Conservation (phyloP, 768 basidiomycete species). For the Lentinula raphanica region DNA sequence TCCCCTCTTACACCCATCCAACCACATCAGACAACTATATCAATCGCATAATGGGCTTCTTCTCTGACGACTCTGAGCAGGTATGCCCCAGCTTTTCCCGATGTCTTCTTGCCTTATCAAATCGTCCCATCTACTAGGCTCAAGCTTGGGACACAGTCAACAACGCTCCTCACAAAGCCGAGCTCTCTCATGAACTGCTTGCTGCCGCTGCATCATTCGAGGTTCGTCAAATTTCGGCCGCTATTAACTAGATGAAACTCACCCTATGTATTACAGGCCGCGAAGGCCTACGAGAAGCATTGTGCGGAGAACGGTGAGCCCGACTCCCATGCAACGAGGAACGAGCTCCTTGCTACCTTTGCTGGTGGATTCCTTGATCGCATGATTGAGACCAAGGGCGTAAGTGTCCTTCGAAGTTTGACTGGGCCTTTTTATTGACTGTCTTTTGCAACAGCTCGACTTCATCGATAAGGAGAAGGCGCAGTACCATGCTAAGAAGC, state of each 20-base stretch:
- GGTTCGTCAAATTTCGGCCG: conserved; percentile 19
- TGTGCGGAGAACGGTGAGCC: conserved; percentile 36
- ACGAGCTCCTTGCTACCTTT: conserved; percentile 43
- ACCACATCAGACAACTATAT: not conserved
- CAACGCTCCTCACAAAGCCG: conserved; percentile 40
- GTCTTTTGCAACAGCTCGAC: conserved; percentile 34
- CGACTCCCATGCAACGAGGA: conserved; percentile 38
- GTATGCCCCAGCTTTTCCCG: not conserved
- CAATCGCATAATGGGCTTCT: conserved; percentile 14
- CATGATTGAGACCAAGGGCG: conserved; percentile 47
- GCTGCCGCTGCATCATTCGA: conserved; percentile 51
- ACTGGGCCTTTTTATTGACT: not conserved
- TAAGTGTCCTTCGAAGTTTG: conserved; percentile 16
- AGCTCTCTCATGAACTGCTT: conserved; percentile 49
- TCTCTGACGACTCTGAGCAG: conserved; percentile 12
- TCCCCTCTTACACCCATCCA: not conserved
- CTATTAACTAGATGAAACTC: not conserved
- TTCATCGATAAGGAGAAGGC: conserved; percentile 38
- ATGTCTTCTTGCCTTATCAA: not conserved
- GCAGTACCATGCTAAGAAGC: conserved; percentile 29
- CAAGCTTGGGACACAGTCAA: conserved; percentile 17
- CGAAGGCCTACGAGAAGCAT: conserved; percentile 48
- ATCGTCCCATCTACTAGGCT: conserved; percentile 10
- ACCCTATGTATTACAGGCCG: conserved; percentile 27
- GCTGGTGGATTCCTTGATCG: conserved; percentile 29